Evolutionary conservation across 805 yeast genomes (phyloP), one percentile per base, ranked within the genome.

Genomic region (Sugiyamaella marilandica): DNA sequence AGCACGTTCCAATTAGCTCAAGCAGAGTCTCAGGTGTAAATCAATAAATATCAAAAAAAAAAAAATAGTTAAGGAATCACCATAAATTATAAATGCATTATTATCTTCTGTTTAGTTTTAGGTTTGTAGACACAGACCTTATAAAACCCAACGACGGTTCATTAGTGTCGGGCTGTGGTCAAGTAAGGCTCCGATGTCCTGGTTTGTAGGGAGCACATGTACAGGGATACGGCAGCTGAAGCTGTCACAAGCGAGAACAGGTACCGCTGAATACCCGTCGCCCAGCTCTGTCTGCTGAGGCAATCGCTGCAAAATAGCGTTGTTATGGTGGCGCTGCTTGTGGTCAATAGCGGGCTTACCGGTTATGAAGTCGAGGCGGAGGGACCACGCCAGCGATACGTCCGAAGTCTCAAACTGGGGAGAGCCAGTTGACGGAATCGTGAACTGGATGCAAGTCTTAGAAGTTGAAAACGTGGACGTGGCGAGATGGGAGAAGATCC

Each of bases 111-210:
- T 24, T 7, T 24, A 34, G 3, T 34, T 34, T 34, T 34, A 16
- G 5, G 14, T 34, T 34, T 3, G 8, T 5, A 34, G 18, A 3
- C 14, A 34, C 5, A 16, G 39, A 34, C 18, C 8, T 33, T 32
- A 49, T 14, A 49, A 21, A 13, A 43, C 47, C 52, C 52, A 49
- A 10, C 43, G 31, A 9, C 52, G 32, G 29, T 16, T 50, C 47
- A 51, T 29, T 16, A 50, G 39, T 31, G 45, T 34, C 3, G 56
- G 37, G 10, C 57, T 43, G 45, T 56, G 58, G 33, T 57, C 63
- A 10, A 58, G 67, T 65, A 78, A 70, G 7, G 82, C 83, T 36
- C 80, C 80, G 55, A 76, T 73, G 55, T 73, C 76, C 41, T 71
- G 69, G 35, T 74, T 69, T 3, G 78, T 65, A 1, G 82, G 81